Evolutionary conservation across 2,329 filamentous ascomycete genomes (phyloP).

Genomic region (Penicillium sp.): DNA sequence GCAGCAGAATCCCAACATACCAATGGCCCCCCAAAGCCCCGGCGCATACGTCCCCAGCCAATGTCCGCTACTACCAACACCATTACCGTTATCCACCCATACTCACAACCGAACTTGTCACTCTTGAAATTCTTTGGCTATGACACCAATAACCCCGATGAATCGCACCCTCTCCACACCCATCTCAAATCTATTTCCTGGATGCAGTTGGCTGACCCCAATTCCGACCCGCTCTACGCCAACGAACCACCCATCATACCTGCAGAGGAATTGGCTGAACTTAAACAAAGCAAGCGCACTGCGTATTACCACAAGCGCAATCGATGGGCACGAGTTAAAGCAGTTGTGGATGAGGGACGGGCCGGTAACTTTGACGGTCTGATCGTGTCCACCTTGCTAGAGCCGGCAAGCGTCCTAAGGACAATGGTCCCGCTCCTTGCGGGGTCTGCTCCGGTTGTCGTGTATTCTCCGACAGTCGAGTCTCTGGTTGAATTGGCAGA

Average conservation of each 20-base stretch:
- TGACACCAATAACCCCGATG: conserved; percentile 63
- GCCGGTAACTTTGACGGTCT: conserved; percentile 79
- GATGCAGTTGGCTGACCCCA: conserved; percentile 82
- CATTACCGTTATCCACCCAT: conserved; percentile 55
- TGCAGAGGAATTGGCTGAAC: conserved; percentile 60
- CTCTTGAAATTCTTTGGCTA: conserved; percentile 87
- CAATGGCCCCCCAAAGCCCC: conserved; percentile 21
- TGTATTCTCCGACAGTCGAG: conserved; percentile 80
- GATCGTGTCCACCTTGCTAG: conserved; percentile 77
- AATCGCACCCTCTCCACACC: conserved; percentile 72
- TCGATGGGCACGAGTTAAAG: conserved; percentile 70
- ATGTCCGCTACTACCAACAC: conserved; percentile 55
- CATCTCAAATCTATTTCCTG: conserved; percentile 84
- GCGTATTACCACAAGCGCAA: conserved; percentile 86
- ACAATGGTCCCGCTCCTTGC: conserved; percentile 74
- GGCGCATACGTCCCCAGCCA: conserved; percentile 25
- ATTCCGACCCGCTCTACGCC: conserved; percentile 69
- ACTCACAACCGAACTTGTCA: conserved; percentile 82
- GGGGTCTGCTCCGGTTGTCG: conserved; percentile 78
- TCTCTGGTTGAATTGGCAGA: conserved; percentile 75
- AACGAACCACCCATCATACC: conserved; percentile 60
- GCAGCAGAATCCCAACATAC: conserved; percentile 10
- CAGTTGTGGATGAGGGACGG: conserved; percentile 71
- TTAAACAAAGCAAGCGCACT: conserved; percentile 79
- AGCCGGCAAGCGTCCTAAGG: conserved; percentile 71